Percentiles rank a stretch among this genome's conserved stretches.
phyloP scores from a whole-genome alignment of 164 flowering plant species.

The Euptelea pleiosperma region DNA sequence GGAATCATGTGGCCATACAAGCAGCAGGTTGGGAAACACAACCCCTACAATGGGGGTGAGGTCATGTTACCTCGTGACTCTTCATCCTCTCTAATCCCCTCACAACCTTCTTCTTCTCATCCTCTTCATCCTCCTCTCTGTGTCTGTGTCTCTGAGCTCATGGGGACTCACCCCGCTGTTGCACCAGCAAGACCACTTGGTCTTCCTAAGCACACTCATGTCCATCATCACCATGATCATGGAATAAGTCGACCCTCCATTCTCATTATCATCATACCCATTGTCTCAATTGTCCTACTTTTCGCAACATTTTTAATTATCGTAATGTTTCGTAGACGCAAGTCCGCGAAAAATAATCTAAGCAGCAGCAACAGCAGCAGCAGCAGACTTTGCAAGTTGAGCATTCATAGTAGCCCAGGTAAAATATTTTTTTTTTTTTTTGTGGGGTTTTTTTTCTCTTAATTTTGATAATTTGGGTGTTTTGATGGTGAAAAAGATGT shows the following conservation, averaged over 20 bases:
- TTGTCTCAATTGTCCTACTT: conserved; percentile 34
- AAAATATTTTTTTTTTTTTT: conserved; percentile 10
- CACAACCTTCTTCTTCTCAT: conserved; percentile 5
- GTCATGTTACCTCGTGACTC: background rate
- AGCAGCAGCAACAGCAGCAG: conserved; percentile 13
- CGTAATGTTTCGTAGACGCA: conserved; percentile 38
- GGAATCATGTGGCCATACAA: conserved; percentile 22
- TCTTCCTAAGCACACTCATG: conserved; percentile 1
- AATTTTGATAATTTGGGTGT: no score
- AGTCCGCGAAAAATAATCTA: conserved; percentile 20
- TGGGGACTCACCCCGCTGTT: conserved; percentile 28
- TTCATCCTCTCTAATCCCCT: conserved; percentile 10
- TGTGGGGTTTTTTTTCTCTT: no score
- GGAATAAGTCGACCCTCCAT: conserved; percentile 23
- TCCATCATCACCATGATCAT: conserved; percentile 30
- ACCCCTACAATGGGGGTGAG: conserved; percentile 14
- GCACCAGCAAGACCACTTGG: conserved; percentile 16
- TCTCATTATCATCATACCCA: conserved; percentile 45
- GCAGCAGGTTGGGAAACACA: conserved; percentile 21
- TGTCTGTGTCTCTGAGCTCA: conserved; percentile 23
- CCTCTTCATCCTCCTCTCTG: background rate
- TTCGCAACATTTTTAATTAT: conserved; percentile 35
- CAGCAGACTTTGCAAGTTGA: conserved; percentile 35
- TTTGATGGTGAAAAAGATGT: conserved; percentile 48
- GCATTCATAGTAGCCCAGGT: conserved; percentile 71